Base-by-base conservation (phyloP, 176 grass and related monocot species). In the Panicum miliaceum region DNA sequence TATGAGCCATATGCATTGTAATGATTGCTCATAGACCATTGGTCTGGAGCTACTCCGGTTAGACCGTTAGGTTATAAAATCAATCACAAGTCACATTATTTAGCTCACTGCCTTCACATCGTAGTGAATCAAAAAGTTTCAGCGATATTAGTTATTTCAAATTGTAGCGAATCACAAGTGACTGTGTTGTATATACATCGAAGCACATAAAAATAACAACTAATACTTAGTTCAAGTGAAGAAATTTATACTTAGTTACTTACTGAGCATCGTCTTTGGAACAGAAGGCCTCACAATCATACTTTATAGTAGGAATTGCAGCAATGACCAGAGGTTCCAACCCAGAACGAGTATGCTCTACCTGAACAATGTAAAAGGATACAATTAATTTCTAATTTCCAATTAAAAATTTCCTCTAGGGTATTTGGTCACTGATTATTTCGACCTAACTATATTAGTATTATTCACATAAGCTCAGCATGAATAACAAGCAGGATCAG, bases 201-300 rank as follows among this genome's bases (percentile, higher is more conserved):
- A 65, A 79, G 52, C 42, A 48, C 42, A 47, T 12, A 50, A 46
- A 80, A 80, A 7, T 51, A 58, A 23, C 5, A 63, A 46, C 26
- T 59, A 57, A 72, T 52, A 8, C 70, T 51, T 70, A 50, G 15
- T 67, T 88, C 45, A 69, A 67, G 47, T 41, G 22, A 64, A 68
- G 63, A 75, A 51, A 75, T 23, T 54, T 53, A 51, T 25, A 93
- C n/a, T 32, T 32, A 32, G 29, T 32, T 32, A 32, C 92, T 90
- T 91, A 98, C 95, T 90, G 95, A 8, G 80, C 66, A 86, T 93
- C 90, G 38, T 91, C 87, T 86, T 84, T 93, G 7, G 86, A 90
- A 59, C 47, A 63, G 59, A 93, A 93, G 48, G 75, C 76, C 43
- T 89, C 84, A 15, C 34, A 65, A 59, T 86, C 89, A 78, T 90